Base-by-base conservation (phyloP, 1,284 basidiomycete genomes). In the Microbotryum violaceum region DNA sequence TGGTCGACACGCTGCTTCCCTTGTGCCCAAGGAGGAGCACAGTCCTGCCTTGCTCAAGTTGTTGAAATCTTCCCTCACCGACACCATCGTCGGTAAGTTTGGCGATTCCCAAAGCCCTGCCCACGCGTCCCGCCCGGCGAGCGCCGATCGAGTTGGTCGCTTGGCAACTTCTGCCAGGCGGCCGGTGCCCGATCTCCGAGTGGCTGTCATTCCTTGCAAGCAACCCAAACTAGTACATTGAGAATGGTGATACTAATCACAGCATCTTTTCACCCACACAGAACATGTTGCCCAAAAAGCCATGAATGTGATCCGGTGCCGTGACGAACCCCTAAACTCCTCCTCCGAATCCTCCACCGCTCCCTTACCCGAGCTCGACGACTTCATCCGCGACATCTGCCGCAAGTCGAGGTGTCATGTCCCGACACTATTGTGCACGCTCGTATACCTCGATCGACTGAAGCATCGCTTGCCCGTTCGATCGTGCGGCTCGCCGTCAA, bases 401-500 rank as follows among this genome's bases (percentile, higher is more conserved):
- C 80, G 85, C 70, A 82, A 83, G 50, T 60, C 57, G 33, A 72
- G 91, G 72, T 90, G 97, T 44, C 89, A 92, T 75, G 89, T 90
- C 4, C 82, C 90, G 20, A 97, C 92, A 44, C 82, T 97, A 57
- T 83, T 97, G 59, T 85, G 89, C 46, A 96, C 92, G 45, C 80
- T 97, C 72, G 82, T 97, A 70, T 97, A 93, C 78, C 85, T 97
- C 62, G 88, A 96, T 70, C 83, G 93, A 49, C 81, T 97, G 57
- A 82, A 86, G 52, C 75, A 81, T 57, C 88, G 86, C 72, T 79
- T 97, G 50, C 89, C 91, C 8, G 80, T 27, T 8, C 56, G 58
- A 5, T 60, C 63, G 29, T 48, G 68, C 88, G 90, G 89, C 49
- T 85, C 91, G 80, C 83, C 87, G 21, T 92, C 89, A 75, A 93